Evolutionary conservation across 176 grass and related monocot genomes (phyloP).

Genomic region (Hyparrhenia diplandra): DNA sequence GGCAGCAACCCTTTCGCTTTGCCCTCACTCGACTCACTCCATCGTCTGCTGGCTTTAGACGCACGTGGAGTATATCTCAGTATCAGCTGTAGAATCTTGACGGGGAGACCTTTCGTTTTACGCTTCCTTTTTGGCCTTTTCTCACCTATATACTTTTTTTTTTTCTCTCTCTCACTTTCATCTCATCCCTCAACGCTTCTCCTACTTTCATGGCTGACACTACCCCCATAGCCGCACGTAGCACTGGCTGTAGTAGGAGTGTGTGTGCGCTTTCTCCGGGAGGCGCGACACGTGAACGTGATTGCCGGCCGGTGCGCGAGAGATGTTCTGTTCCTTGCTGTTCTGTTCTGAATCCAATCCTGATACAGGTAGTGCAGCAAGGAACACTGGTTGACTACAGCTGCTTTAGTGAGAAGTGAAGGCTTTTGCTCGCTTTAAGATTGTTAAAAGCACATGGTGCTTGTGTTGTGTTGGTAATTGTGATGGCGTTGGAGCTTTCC

Average conservation of each 20-base stretch:
- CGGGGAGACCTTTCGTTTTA: background rate
- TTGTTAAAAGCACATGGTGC: background rate
- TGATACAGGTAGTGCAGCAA: background rate
- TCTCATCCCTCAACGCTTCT: background rate
- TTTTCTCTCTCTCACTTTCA: background rate
- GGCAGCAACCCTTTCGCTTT: background rate
- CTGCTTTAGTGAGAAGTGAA: background rate
- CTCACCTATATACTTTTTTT: background rate
- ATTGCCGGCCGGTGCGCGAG: constrained; percentile 19
- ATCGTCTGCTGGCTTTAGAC: background rate
- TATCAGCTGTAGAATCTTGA: background rate
- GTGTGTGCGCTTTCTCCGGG: constrained; percentile 5
- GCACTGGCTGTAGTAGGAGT: background rate
- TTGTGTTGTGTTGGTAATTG: constrained; percentile 24
- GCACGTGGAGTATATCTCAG: background rate
- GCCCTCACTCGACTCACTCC: background rate
- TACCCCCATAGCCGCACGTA: background rate
- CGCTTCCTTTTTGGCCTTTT: constrained; percentile 23
- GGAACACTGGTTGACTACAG: background rate
- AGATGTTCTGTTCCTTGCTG: background rate
- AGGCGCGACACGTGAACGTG: constrained; percentile 9
- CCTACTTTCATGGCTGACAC: background rate
- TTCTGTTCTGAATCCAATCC: no score
- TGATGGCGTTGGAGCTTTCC: background rate
- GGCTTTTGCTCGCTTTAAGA: no score